These are phyloP conservation scores for Penicillium verhagenii DNA, from an alignment of 495 filamentous ascomycete genomes.

Conservation along the genomic window DNA sequence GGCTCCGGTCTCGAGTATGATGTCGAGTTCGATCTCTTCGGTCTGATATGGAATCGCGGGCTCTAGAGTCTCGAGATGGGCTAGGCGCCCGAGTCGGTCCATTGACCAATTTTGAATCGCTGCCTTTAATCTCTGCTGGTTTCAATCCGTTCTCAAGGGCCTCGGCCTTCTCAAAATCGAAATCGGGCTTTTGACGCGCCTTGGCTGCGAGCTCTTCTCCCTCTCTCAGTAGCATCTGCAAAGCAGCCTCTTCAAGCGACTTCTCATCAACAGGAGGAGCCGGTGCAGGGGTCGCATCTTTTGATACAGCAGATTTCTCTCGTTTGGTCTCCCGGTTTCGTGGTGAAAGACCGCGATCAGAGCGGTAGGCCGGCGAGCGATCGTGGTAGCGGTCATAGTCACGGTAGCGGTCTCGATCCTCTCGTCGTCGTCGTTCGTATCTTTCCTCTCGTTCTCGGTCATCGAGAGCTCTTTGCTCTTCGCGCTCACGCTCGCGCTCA, in stretches of 20 bases:
- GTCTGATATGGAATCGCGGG: conserved; percentile 33
- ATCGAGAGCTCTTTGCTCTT: conserved; percentile 48
- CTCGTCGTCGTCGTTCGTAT: not conserved
- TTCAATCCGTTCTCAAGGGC: conserved; percentile 48
- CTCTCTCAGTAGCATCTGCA: conserved; percentile 57
- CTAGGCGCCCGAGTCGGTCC: conserved; percentile 30
- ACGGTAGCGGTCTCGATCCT: conserved; percentile 26
- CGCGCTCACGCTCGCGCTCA: conserved; percentile 54
- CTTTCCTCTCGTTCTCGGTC: conserved; percentile 20
- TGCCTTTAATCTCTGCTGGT: conserved; percentile 25
- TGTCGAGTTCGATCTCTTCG: conserved; percentile 26
- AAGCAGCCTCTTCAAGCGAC: conserved; percentile 55
- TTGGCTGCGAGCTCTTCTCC: conserved; percentile 61
- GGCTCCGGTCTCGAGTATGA: conserved; percentile 28
- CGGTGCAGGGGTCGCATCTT: conserved; percentile 41
- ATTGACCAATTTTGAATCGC: conserved; percentile 32
- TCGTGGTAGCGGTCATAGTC: conserved; percentile 37
- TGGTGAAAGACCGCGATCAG: conserved; percentile 40
- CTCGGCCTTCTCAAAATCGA: conserved; percentile 55
- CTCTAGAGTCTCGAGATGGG: conserved; percentile 27
- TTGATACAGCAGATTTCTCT: conserved; percentile 39
- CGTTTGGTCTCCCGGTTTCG: conserved; percentile 37
- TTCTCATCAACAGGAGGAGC: conserved; percentile 52
- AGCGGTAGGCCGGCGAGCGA: conserved; percentile 36
- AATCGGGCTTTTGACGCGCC: conserved; percentile 55